phyloP scores from a whole-genome alignment of 2,329 filamentous ascomycete species.

The Nigrospora osmanthi region DNA sequence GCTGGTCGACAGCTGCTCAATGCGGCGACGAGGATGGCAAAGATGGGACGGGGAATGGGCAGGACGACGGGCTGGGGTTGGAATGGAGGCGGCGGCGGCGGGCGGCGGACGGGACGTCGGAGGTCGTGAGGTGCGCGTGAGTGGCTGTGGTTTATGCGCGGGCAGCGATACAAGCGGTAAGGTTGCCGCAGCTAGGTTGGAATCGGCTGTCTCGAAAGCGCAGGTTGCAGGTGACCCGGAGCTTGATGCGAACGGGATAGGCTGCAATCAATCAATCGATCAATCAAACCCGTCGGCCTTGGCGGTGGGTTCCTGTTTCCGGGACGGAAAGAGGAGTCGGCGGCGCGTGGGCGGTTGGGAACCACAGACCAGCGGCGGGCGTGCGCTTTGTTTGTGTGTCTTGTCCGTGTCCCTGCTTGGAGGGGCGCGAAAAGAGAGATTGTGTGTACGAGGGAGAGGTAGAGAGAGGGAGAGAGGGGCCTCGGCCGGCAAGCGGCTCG shows the following conservation, averaged over 20 bases:
- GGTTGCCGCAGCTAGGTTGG: not conserved
- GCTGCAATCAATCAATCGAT: not conserved
- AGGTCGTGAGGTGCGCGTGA: not conserved
- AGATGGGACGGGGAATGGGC: not conserved
- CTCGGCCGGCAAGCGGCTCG: too few relatives aligned
- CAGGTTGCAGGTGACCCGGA: not conserved
- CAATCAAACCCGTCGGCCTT: too few relatives aligned
- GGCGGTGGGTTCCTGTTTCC: not conserved
- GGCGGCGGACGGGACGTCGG: not conserved
- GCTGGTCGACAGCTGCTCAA: not conserved
- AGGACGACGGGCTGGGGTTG: not conserved
- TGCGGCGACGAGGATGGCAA: not conserved
- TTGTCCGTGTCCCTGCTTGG: too few relatives aligned
- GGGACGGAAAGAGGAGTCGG: not conserved
- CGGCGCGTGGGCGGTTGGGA: too few relatives aligned
- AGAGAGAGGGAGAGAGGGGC: too few relatives aligned
- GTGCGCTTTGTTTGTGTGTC: too few relatives aligned
- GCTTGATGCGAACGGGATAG: not conserved
- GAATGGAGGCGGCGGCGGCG: not conserved
- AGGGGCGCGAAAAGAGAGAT: too few relatives aligned
- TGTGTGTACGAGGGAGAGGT: too few relatives aligned
- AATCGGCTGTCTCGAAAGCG: not conserved
- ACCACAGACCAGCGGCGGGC: too few relatives aligned
- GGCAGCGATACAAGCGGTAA: too few relatives aligned
- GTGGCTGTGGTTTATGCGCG: conserved; percentile 1